Base-by-base conservation (phyloP, 2,329 filamentous ascomycete species). In the Decorospora gaudefroyi region DNA sequence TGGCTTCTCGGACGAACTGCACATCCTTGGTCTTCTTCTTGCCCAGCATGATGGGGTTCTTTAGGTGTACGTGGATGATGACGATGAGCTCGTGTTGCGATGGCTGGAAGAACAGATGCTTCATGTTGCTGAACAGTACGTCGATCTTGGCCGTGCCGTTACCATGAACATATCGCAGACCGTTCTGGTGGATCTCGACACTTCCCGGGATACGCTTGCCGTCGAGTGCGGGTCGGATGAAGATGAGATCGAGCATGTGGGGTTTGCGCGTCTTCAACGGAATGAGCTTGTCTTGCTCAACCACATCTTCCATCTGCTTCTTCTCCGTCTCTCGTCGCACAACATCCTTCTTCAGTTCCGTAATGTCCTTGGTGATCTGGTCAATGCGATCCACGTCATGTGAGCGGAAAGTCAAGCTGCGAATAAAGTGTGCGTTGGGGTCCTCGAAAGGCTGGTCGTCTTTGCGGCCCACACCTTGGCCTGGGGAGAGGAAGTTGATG, bases 11-110 rank as follows among this genome's bases (percentile, higher is more conserved):
- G 66, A 96, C 96, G 74, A 99, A 99, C 62, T 99, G 95, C 1
- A 99, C 88, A 69, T 99, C 95, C 76, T 93, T 96, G 8, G 93
- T 95, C 82, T 99, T 99, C 76, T 95, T 95, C 79, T 96, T 97
- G 49, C 93, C 93, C 52, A 99, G 88, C 71, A 99, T 90, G 68
- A 99, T 97, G 2, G 93, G 93, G 51, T 96, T 95, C 74, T 96
- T 96, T 35, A 99, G 82, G 70, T 99, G 93, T 43, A 99, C 88
- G 70, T 99, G 93, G 58, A 99, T 96, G 61, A 99, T 89, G 56
- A 99, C 95, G 57, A 99, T 95, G 63, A 99, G 76, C 71, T 99
- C 93, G 64, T 96, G 90, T 61, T 90, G 87, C 64, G 90, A 97
- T 18, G 95, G 93, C 71, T 99, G 93, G 78, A 99, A 99, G 78